Evolutionary conservation across 2,329 filamentous ascomycete genomes (phyloP).

Genomic region (Esteya vermicola): DNA sequence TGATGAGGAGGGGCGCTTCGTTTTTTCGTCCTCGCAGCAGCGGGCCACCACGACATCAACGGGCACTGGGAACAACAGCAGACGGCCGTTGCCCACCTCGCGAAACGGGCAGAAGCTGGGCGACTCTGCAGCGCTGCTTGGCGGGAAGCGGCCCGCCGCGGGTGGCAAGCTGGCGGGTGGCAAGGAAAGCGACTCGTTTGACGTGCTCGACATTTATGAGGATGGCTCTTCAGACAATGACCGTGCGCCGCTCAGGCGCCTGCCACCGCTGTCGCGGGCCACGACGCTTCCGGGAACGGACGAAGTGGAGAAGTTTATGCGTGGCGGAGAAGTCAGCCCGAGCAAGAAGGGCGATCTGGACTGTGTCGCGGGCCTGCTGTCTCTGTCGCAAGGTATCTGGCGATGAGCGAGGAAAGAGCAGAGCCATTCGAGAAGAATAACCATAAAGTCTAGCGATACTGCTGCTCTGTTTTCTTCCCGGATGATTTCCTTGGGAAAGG

Average conservation of each 20-base stretch:
- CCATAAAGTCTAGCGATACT: too few relatives aligned
- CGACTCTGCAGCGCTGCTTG: too few relatives aligned
- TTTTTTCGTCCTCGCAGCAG: constrained; percentile 10
- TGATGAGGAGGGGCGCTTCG: constrained; percentile 29
- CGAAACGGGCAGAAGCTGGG: constrained; percentile 17
- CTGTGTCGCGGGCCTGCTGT: constrained; percentile 77
- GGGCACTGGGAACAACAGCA: constrained; percentile 9
- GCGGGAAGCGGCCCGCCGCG: too few relatives aligned
- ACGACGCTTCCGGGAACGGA: constrained; percentile 24
- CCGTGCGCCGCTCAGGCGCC: not conserved
- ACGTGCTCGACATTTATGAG: constrained; percentile 36
- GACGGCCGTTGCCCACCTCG: constrained; percentile 23
- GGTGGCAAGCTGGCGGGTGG: constrained; percentile 23
- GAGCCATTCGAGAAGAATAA: not conserved
- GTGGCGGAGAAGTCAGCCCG: constrained; percentile 45
- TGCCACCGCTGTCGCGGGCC: constrained; percentile 5
- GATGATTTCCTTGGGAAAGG: too few relatives aligned
- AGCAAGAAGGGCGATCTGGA: constrained; percentile 72
- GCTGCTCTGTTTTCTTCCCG: too few relatives aligned
- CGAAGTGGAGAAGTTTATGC: constrained; percentile 65
- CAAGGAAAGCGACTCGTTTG: constrained; percentile 8
- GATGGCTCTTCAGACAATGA: constrained; percentile 21
- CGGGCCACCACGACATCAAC: constrained; percentile 11
- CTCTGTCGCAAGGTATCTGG: constrained; percentile 88
- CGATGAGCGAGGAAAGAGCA: constrained; percentile 31